Percentiles rank a stretch among this genome's conserved stretches.
Conservation (phyloP, 2,329 filamentous ascomycete genomes). For the Fusarium sp. region DNA sequence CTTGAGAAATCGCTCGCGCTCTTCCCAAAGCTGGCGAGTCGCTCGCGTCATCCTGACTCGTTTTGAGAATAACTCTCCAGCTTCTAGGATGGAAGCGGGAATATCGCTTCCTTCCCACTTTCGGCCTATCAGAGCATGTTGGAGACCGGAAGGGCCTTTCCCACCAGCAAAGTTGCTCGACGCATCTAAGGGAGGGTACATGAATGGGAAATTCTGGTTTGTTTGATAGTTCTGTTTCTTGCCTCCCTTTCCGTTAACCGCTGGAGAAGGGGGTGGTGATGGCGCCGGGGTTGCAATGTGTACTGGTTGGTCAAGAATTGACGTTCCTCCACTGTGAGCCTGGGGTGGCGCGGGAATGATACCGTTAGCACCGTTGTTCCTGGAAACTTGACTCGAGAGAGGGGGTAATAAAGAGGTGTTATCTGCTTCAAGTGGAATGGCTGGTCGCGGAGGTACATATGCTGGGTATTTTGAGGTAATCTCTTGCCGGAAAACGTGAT, state of each 20-base stretch:
- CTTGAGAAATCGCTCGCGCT: slow-evolving; percentile 88
- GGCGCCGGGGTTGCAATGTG: slow-evolving; percentile 98
- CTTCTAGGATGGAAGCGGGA: slow-evolving; percentile 92
- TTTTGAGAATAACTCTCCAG: slow-evolving; percentile 88
- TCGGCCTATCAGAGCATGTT: slow-evolving; percentile 80
- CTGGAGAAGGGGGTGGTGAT: slow-evolving; percentile 91
- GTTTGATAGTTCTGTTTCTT: slow-evolving; percentile 99
- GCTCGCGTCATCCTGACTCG: slow-evolving; percentile 91
- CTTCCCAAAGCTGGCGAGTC: slow-evolving; percentile 93
- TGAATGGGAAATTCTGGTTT: slow-evolving; percentile 97
- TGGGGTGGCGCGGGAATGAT: slow-evolving; percentile 66
- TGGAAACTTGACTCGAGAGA: slow-evolving; percentile 75
- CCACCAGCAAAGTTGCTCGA: slow-evolving; percentile 90
- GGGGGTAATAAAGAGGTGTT: slow-evolving; percentile 91
- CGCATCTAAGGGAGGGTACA: slow-evolving; percentile 92
- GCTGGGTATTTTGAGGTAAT: slow-evolving; percentile 98
- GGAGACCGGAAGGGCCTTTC: slow-evolving; percentile 82
- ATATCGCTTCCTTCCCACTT: slow-evolving; percentile 95
- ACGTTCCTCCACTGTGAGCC: slow-evolving; percentile 67
- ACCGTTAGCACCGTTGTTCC: slow-evolving; percentile 66
- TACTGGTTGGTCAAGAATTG: slow-evolving; percentile 93
- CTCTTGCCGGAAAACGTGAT: slow-evolving; percentile 95
- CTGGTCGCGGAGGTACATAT: slow-evolving; percentile 85
- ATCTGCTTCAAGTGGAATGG: slow-evolving; percentile 86
- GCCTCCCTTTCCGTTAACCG: slow-evolving; percentile 85